Evolutionary conservation across 805 yeast genomes (phyloP).

Genomic region (Lipomyces yamadae): DNA sequence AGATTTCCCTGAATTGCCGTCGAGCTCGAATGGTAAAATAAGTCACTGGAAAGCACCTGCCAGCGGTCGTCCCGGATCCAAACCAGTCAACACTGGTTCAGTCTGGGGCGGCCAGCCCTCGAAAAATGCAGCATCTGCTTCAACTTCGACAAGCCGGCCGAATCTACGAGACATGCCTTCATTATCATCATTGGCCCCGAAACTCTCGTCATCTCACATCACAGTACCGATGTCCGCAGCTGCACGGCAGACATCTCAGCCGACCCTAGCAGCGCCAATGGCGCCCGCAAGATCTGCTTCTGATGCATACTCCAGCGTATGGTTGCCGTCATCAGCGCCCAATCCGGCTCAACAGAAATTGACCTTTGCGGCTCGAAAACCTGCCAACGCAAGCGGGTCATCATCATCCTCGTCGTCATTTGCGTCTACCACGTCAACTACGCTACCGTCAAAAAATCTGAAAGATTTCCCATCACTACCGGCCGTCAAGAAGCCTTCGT

Average conservation of each 20-base stretch:
- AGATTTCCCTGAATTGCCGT: slow-evolving; percentile 24
- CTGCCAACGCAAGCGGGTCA: neutral
- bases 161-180: slow-evolving; percentile 20
- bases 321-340: slow-evolving; percentile 27
- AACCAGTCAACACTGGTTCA: slow-evolving; percentile 11
- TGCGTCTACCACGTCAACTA: neutral
- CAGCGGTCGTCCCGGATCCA: slow-evolving; percentile 4
- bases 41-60: slow-evolving; percentile 4
- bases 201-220: slow-evolving; percentile 6
- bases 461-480: slow-evolving; percentile 36
- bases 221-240: slow-evolving; percentile 21
- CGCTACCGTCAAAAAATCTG: slow-evolving; percentile 18
- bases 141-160: slow-evolving; percentile 15
- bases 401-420: slow-evolving; percentile 9
- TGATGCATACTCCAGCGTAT: slow-evolving; percentile 20
- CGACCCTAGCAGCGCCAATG: slow-evolving; percentile 22
- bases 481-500: slow-evolving; percentile 8
- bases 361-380: slow-evolving; percentile 16
- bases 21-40: neutral
- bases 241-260: slow-evolving; percentile 10
- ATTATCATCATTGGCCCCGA: neutral
- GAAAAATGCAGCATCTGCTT: neutral
- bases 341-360: slow-evolving; percentile 26
- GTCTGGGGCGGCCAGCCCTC: slow-evolving; percentile 7
- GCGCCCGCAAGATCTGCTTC: slow-evolving; percentile 24